Base-by-base conservation (phyloP, 1,139 yeast genomes). In the Debaryomyces psychrophilus region DNA sequence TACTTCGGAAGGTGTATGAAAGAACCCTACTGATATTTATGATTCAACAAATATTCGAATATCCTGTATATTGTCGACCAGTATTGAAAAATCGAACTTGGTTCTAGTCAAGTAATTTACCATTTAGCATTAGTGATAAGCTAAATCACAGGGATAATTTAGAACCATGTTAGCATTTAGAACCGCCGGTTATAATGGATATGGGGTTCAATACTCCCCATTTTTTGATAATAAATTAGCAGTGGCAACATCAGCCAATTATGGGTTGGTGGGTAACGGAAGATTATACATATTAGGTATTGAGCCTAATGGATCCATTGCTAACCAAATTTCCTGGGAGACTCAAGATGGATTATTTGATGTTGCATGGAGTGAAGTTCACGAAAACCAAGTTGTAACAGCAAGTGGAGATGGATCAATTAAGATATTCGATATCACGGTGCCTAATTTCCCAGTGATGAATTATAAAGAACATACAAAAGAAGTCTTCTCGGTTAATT, bases 271-370 rank as follows among this genome's bases (percentile, higher is more conserved):
- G 3, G 99, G 99, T 2, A 93, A 93, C 63, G 99, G 99, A 3
- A 77, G 89, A 52, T 71, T 93, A 26, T 85, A 73, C 57, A 72
- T 92, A 1, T 69, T 92, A 31, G 82, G 82, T 44, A 86, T 93
- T 44, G 81, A 79, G 42, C 80, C 83, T 8, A 71, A 75, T 50
- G 98, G 98, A 1, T 61, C 61, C 17, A 77, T 89, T 18, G 58
- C 60, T 5, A 79, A 79, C 36, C 84, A 82, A 45, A 70, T 77
- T 4, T 68, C 77, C 12, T 92, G 90, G 73, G 92, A 90, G 51
- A 92, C 98, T 1, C 97, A 92, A 64, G 99, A 93, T 65, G 96
- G 97, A 4, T 70, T 92, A 18, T 90, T 89, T 60, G 96, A 89
- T 58, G 69, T 88, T 4, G 80, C 95, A 1, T 93, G 98, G 98